These are phyloP conservation scores for Amylocarpus encephaloides DNA, from an alignment of 2,329 filamentous ascomycete species.

Conservation along the genomic window DNA sequence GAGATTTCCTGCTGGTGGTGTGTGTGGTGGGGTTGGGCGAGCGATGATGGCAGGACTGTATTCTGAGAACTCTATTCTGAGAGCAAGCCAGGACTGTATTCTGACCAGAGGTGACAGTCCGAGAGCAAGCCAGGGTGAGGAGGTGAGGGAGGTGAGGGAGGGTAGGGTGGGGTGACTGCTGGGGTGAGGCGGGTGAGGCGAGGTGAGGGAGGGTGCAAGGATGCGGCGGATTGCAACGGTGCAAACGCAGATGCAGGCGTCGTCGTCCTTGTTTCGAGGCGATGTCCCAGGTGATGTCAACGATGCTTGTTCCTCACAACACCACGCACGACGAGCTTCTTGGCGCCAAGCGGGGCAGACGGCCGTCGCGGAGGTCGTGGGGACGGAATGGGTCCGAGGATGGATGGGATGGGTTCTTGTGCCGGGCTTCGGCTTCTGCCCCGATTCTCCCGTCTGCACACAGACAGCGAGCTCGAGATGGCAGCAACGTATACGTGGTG, in stretches of 20 bases:
- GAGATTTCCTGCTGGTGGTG: no score
- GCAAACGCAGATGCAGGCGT: no score
- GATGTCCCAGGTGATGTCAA: no score
- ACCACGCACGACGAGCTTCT: no score
- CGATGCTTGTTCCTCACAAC: no score
- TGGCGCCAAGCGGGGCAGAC: neutral
- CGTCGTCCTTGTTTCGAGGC: no score
- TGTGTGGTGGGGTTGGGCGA: no score
- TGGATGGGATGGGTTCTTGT: neutral
- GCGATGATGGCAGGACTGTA: no score
- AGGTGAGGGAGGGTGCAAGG: neutral
- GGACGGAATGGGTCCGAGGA: conserved; percentile 35
- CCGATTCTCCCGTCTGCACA: neutral
- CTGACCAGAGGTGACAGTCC: neutral
- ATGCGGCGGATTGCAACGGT: neutral
- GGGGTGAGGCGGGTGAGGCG: neutral
- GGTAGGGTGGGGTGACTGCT: neutral
- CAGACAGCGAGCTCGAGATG: neutral
- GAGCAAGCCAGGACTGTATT: neutral
- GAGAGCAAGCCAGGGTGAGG: neutral
- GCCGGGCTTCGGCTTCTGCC: conserved; percentile 7
- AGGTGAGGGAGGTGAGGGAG: neutral
- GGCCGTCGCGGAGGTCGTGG: conserved; percentile 59
- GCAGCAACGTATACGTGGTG: conserved; percentile 9
- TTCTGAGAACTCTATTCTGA: no score